phyloP scores from a whole-genome alignment of 2,329 filamentous ascomycete genomes.

The Aureobasidium pullulans region DNA sequence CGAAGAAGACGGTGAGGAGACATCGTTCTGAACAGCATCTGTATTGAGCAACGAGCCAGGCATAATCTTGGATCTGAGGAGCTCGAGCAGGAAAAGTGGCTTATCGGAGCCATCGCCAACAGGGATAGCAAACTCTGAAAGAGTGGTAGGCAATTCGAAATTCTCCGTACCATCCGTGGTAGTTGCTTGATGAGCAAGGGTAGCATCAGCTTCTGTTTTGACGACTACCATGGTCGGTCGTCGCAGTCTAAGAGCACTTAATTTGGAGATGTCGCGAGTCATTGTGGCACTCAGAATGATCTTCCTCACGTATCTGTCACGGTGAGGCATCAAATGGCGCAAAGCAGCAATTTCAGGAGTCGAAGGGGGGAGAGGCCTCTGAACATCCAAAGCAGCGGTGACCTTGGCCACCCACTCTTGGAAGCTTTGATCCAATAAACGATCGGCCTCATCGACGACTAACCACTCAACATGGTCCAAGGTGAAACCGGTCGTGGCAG shows the following conservation, averaged over 20 bases:
- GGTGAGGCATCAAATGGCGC: conserved; percentile 17
- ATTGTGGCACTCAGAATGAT: conserved; percentile 87
- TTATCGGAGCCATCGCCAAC: conserved; percentile 47
- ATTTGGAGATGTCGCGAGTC: conserved; percentile 74
- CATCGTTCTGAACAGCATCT: background rate
- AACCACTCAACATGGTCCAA: conserved; percentile 78
- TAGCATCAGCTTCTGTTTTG: conserved; percentile 37
- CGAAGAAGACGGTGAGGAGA: background rate
- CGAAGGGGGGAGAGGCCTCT: conserved; percentile 38
- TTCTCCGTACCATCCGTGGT: conserved; percentile 24
- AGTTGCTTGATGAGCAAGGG: conserved; percentile 19
- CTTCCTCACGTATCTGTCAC: conserved; percentile 56
- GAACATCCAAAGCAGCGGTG: conserved; percentile 49
- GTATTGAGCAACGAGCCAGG: background rate
- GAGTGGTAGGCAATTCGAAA: conserved; percentile 50
- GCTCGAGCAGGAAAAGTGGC: conserved; percentile 75
- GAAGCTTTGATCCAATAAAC: conserved; percentile 82
- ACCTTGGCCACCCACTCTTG: conserved; percentile 80
- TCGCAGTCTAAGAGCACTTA: conserved; percentile 64
- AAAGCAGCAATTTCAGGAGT: conserved; percentile 18
- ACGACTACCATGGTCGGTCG: conserved; percentile 71
- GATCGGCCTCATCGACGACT: conserved; percentile 89
- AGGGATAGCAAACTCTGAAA: conserved; percentile 42
- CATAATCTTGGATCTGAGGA: conserved; percentile 54
- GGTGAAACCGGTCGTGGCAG: conserved; percentile 73